Conservation (phyloP, 306 rosid genomes). For the Mimosa bimucronata region DNA sequence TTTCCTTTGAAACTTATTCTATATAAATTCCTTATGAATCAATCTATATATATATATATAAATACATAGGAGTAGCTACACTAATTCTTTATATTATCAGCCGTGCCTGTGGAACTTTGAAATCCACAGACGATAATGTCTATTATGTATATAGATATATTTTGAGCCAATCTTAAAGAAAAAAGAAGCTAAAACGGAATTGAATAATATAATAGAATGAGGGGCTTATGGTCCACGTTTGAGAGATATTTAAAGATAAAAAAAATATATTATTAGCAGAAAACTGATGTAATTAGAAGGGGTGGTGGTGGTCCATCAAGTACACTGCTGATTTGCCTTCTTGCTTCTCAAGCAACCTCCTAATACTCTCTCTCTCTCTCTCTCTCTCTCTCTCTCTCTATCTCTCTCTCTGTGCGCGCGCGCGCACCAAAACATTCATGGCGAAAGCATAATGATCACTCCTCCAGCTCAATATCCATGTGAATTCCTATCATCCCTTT, state of each 20-base stretch:
- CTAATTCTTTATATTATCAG: not conserved
- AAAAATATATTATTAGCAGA: not conserved
- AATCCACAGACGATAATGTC: not conserved
- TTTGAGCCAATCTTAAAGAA: not conserved
- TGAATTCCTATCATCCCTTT: conserved; percentile 66
- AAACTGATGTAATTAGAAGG: conserved; percentile 49
- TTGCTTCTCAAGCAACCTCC: conserved; percentile 85
- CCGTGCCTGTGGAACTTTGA: not conserved
- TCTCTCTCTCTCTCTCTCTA: conserved; percentile 40
- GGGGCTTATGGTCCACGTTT: conserved; percentile 54
- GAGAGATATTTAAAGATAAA: not conserved
- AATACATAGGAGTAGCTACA: not conserved
- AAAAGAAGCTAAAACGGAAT: not conserved
- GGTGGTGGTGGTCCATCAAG: conserved; percentile 93
- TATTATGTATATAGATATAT: not conserved
- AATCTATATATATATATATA: too few relatives aligned
- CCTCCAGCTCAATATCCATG: conserved; percentile 84
- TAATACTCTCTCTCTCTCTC: conserved; percentile 42
- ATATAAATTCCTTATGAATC: too few relatives aligned
- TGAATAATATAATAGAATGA: not conserved
- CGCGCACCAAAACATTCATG: conserved; percentile 92
- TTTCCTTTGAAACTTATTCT: not conserved
- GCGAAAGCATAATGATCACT: conserved; percentile 86
- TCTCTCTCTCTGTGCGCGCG: conserved; percentile 42
- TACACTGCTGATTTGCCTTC: conserved; percentile 83